Percentiles rank a stretch among this genome's conserved stretches.
Evolutionary conservation across 1,284 basidiomycete genomes (phyloP).

Genomic region (Athelia psychrophila): DNA sequence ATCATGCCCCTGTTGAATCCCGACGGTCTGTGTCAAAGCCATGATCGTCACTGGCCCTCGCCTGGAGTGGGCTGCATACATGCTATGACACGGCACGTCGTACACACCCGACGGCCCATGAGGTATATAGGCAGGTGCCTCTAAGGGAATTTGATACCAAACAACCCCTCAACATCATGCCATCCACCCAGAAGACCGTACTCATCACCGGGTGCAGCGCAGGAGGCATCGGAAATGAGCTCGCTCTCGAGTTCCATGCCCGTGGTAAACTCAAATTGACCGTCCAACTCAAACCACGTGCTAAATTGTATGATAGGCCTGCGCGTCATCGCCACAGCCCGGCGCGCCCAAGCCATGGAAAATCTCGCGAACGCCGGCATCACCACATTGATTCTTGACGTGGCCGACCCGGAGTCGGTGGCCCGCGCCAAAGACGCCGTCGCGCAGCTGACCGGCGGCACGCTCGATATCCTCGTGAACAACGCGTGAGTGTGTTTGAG

Average conservation of each 20-base stretch:
- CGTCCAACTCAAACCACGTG: no score
- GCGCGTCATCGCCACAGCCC: constrained; percentile 29
- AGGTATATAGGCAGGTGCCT: no score
- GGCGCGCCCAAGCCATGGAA: constrained; percentile 20
- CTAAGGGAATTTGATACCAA: no score
- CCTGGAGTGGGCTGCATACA: no score
- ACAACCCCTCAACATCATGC: neutral
- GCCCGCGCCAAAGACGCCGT: constrained; percentile 14
- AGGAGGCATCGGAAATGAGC: constrained; percentile 20
- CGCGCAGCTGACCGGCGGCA: constrained; percentile 19
- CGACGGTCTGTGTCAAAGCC: no score
- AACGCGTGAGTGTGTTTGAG: constrained; percentile 27
- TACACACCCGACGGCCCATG: no score
- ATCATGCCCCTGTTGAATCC: no score
- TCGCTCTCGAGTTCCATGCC: constrained; percentile 18
- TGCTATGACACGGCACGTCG: no score
- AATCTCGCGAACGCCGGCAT: constrained; percentile 19
- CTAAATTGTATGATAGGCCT: constrained; percentile 14
- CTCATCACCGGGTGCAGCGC: constrained; percentile 17
- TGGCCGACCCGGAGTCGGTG: constrained; percentile 20
- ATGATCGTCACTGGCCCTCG: no score
- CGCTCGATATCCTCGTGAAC: constrained; percentile 28
- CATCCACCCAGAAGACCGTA: constrained; percentile 6
- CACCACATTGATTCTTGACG: constrained; percentile 27
- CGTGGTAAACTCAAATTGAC: constrained; percentile 12